These are phyloP conservation scores for Penicillium verhagenii DNA, from an alignment of 495 filamentous ascomycete species.

Conservation along the genomic window DNA sequence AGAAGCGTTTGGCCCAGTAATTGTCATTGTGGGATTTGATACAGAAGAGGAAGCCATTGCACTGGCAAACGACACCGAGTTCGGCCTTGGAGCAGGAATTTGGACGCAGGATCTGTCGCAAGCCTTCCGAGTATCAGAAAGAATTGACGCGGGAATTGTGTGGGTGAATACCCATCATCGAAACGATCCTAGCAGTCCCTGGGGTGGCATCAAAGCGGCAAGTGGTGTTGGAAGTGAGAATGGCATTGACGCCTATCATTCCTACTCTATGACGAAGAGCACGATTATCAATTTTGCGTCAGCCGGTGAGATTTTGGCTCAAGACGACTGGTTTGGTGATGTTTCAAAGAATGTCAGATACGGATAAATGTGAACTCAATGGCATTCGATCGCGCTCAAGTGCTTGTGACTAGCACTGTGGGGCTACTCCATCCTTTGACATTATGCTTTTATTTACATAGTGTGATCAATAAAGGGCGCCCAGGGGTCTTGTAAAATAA, in stretches of 20 bases:
- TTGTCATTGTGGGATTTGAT: slow-evolving; percentile 40
- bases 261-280: slow-evolving; percentile 24
- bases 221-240: slow-evolving; percentile 31
- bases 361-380: slow-evolving; percentile 6
- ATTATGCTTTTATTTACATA: no score
- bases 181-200: slow-evolving; percentile 28
- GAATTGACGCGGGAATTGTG: slow-evolving; percentile 52
- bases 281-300: slow-evolving; percentile 26
- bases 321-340: slow-evolving; percentile 27
- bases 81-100: slow-evolving; percentile 43
- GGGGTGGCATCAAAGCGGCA: slow-evolving; percentile 22
- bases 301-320: slow-evolving; percentile 14
- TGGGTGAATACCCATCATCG: slow-evolving; percentile 47
- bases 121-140: slow-evolving; percentile 47
- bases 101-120: slow-evolving; percentile 53
- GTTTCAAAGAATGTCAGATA: slow-evolving; percentile 14
- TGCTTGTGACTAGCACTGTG: no score
- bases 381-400: not conserved
- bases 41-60: slow-evolving; percentile 40
- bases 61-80: slow-evolving; percentile 42
- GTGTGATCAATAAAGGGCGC: no score
- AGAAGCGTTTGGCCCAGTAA: slow-evolving; percentile 52
- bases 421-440: no score
- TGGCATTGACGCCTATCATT: slow-evolving; percentile 25
- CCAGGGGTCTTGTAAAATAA: not conserved